Percentiles rank a stretch among this genome's conserved stretches.
Conservation (phyloP, 2,329 filamentous ascomycete species). For the Fusarium lateritium region DNA sequence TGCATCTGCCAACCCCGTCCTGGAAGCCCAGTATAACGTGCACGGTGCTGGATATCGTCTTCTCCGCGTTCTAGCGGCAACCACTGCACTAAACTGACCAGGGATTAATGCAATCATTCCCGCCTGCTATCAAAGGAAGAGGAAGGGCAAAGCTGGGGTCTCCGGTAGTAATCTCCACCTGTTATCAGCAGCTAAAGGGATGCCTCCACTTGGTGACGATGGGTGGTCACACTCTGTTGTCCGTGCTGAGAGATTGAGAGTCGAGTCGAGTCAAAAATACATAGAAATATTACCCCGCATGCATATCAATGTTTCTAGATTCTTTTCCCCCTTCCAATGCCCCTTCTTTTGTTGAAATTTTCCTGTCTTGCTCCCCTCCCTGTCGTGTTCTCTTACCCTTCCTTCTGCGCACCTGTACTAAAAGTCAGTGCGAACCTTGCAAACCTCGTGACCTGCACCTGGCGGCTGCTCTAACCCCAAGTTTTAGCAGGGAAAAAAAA, state of each 20-base stretch:
- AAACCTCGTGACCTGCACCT: constrained; percentile 11
- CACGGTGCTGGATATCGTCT: constrained; percentile 1
- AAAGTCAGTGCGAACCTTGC: background rate
- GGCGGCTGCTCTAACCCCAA: constrained; percentile 18
- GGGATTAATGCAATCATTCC: constrained; percentile 7
- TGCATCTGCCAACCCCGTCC: background rate
- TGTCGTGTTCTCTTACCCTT: background rate
- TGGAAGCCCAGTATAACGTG: background rate
- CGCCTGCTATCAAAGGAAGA: background rate
- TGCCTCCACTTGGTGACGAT: constrained; percentile 1
- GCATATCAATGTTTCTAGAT: too few species aligned
- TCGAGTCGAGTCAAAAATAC: background rate
- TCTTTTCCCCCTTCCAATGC: background rate
- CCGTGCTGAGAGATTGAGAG: too few species aligned
- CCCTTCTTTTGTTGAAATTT: background rate
- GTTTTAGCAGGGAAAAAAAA: background rate
- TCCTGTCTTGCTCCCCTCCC: background rate
- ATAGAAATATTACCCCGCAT: background rate
- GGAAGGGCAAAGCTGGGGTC: background rate
- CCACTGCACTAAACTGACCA: background rate
- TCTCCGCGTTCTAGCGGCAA: background rate
- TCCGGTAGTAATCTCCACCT: background rate
- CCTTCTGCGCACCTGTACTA: background rate
- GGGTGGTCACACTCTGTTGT: background rate
- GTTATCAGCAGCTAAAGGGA: constrained; percentile 19